These are phyloP conservation scores for Colletotrichum paranaense DNA, from an alignment of 2,329 filamentous ascomycete species.

Conservation along the genomic window DNA sequence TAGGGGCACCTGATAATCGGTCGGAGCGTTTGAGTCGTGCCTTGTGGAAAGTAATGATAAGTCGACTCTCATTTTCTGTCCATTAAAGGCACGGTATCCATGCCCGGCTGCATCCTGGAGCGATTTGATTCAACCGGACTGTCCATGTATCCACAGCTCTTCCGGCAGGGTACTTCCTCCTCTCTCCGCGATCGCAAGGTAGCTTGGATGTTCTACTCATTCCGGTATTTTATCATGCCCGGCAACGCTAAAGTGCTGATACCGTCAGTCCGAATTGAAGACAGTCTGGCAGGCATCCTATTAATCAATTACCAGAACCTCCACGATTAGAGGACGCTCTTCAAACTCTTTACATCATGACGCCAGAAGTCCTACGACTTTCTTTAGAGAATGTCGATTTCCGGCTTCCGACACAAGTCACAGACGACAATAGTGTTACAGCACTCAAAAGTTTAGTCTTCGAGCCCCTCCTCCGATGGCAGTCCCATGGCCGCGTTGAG, in stretches of 20 bases:
- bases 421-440: constrained; percentile 21
- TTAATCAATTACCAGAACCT: not conserved
- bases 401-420: constrained; percentile 24
- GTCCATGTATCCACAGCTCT: not conserved
- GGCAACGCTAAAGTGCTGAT: not conserved
- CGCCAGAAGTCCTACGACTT: constrained; percentile 13
- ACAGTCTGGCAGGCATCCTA: too few relatives aligned
- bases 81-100: too few relatives aligned
- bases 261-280: not conserved
- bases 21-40: not conserved
- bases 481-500: not conserved
- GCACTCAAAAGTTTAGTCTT: constrained; percentile 25
- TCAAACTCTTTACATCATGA: not conserved
- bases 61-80: not conserved
- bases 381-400: constrained; percentile 26
- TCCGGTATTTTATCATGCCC: not conserved
- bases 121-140: not conserved
- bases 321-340: not conserved
- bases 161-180: not conserved
- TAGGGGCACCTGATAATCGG: not conserved
- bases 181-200: not conserved
- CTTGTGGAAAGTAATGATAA: not conserved
- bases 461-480: constrained; percentile 23
- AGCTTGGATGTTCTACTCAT: not conserved
- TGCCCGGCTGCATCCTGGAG: not conserved